Base-by-base conservation (phyloP, 2,329 filamentous ascomycete species). In the Lecanicillium sp. region DNA sequence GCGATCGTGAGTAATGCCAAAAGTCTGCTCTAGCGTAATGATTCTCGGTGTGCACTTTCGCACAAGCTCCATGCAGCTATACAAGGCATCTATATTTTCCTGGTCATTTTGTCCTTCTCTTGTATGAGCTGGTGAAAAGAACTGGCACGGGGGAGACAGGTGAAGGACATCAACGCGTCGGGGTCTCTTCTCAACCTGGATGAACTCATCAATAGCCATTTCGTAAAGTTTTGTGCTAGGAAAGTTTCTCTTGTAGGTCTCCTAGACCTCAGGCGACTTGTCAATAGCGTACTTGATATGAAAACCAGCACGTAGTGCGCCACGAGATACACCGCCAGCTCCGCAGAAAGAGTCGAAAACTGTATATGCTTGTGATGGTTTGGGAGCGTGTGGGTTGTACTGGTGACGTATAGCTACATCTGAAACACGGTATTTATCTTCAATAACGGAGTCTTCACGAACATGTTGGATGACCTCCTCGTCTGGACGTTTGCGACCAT, bases 21-120 rank as follows among this genome's bases (percentile, higher is more conserved):
- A 79, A 0, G 86, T 89, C 51, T 94, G 83, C 49, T 94, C 87
- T 1, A 94, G 62, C 0, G 85, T 94, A 2, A 85, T 72, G 0
- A 92, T 52, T 0, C 86, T 70, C 0, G 87, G 85, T 0, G 68
- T 71, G 0, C 71, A 55, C 27, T 71, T 70, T 5, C 69, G 58
- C 1, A 90, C 59, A 0, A 88, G 56, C 4, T 70, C 56, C 1
- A 65, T 59, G 37, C 74, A 75, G 0, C 68, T 62, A 44, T 71
- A 75, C 0, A 80, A 51, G 0, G 69, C 69, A 2, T 78, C 76
- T 0, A 75, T 77, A 47, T 94, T 92, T 0, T 60, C 67, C 1
- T 84, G 81, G 45, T 94, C 85, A 17, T 82, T 71, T 2, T 60
- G 75, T 33, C 88, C 80, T 16, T 78, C 68, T 6, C 63, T 63